These are phyloP conservation scores for Candida palmyrensis DNA, from an alignment of 805 yeast genomes.

Conservation along the genomic window DNA sequence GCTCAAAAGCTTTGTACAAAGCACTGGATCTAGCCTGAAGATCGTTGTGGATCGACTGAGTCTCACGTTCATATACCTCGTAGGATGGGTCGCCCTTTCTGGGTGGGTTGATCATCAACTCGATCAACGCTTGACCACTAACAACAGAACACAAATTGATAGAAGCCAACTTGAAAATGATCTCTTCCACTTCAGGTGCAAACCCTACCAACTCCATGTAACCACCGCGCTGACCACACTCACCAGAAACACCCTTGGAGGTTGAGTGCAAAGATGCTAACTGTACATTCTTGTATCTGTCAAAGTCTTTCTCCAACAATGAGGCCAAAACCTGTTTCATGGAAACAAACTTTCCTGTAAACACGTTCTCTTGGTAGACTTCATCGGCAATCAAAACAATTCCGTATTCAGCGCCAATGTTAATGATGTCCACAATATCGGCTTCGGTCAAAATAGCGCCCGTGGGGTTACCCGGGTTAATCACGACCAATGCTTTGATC, in stretches of 20 bases:
- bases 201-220: conserved; percentile 93
- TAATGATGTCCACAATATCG: conserved; percentile 66
- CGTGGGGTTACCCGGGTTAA: conserved; percentile 98
- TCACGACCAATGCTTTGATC: conserved; percentile 81
- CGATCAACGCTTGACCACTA: conserved; percentile 89
- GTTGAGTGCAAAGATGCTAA: conserved; percentile 95
- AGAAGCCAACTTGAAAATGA: conserved; percentile 80
- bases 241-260: conserved; percentile 96
- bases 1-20: conserved; percentile 64
- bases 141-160: conserved; percentile 93
- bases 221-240: conserved; percentile 99
- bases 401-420: conserved; percentile 80
- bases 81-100: conserved; percentile 68
- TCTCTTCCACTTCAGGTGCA: conserved; percentile 58
- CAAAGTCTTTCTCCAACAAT: conserved; percentile 49
- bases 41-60: conserved; percentile 53
- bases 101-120: conserved; percentile 93
- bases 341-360: conserved; percentile 75
- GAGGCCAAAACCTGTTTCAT: conserved; percentile 74
- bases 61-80: conserved; percentile 60
- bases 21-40: conserved; percentile 58
- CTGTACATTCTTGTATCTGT: conserved; percentile 66
- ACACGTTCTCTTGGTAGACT: conserved; percentile 93
- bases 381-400: conserved; percentile 93
- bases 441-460: conserved; percentile 71